Evolutionary conservation across 2,329 filamentous ascomycete species (phyloP), one percentile per base, ranked within the genome.

Genomic region (Scytalidium lignicola): DNA sequence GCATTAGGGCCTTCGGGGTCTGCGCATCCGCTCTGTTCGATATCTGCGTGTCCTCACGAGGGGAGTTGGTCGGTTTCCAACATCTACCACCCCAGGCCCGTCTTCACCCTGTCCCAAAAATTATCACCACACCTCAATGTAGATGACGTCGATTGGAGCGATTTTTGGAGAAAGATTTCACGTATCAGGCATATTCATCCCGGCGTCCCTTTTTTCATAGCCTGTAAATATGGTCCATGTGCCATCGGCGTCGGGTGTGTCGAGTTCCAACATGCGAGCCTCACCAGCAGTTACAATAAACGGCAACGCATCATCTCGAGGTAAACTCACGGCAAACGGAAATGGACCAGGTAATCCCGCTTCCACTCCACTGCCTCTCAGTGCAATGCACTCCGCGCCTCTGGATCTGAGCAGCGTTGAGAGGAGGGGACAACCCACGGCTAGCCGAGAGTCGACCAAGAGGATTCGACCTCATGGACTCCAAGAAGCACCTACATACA

Each of bases 321-420:
- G 52, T 12, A 66, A 65, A 45, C 47, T 10, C n/a, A n/a, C n/a
- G n/a, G n/a, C 53, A 15, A 61, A 55, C 53, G 57, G 58, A 23
- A 64, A 60, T 55, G 50, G 60, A 39, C 61, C 54, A 28, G 10
- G 6, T 5, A 63, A 65, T 58, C 63, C 64, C 2, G 61, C 60
- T 8, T 50, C 58, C 8, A 58, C 61, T 23, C 53, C 62, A 17
- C 55, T 62, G 6, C 64, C 61, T 41, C 52, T 67, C 44, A 67
- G 65, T 51, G 63, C 63, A 26, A 60, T 66, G 61, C 53, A 57
- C 40, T 63, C 62, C 9, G 40, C 72, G 51, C 82, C 90, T 43
- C 74, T 99, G 53, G 91, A 97, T 62, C 73, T 97, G 59, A 83
- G 82, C 45, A 95, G 90, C 1, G 93, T 99, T 52, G 93, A 97